A percentile compares a stretch with the other conserved stretches of the same genome.
Evolutionary conservation across 129 eudicot species (phyloP).

Genomic region (Heracleum sosnowskyi): DNA sequence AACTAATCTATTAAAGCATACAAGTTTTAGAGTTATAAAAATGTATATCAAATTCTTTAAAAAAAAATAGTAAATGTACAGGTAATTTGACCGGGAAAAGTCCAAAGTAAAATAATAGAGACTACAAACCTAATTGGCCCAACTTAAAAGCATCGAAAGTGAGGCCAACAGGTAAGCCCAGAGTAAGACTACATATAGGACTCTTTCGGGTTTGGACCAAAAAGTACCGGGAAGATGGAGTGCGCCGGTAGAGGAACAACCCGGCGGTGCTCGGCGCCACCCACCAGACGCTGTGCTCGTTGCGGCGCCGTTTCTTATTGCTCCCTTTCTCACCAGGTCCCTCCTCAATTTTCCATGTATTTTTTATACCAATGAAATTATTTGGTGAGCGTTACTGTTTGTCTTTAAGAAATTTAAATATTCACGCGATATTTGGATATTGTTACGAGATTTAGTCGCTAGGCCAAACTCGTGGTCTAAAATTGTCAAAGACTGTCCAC

Average conservation of each 20-base stretch:
- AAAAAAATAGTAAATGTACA: no score
- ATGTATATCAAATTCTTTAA: no score
- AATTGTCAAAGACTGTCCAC: no score
- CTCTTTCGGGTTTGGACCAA: not conserved
- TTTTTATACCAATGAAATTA: not conserved
- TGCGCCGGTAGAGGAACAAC: constrained; percentile 67
- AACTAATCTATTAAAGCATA: no score
- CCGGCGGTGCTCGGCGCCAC: constrained; percentile 47
- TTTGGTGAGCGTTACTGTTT: no score
- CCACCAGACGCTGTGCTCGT: constrained; percentile 56
- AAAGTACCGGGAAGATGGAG: constrained; percentile 32
- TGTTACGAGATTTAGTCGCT: no score
- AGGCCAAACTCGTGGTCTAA: no score
- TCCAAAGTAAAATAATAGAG: no score
- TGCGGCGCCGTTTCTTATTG: constrained; percentile 72
- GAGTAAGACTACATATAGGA: not conserved
- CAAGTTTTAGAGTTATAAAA: no score
- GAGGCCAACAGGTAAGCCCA: not conserved
- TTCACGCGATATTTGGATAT: not conserved
- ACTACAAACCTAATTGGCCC: no score
- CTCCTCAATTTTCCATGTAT: not conserved
- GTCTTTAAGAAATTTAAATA: no score
- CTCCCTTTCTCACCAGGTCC: constrained; percentile 72
- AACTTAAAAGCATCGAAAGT: not conserved
- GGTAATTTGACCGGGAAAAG: no score